Evolutionary conservation across 257 asterid genomes (phyloP), one percentile per base, ranked within the genome.

Genomic region (Jacaranda copaia): DNA sequence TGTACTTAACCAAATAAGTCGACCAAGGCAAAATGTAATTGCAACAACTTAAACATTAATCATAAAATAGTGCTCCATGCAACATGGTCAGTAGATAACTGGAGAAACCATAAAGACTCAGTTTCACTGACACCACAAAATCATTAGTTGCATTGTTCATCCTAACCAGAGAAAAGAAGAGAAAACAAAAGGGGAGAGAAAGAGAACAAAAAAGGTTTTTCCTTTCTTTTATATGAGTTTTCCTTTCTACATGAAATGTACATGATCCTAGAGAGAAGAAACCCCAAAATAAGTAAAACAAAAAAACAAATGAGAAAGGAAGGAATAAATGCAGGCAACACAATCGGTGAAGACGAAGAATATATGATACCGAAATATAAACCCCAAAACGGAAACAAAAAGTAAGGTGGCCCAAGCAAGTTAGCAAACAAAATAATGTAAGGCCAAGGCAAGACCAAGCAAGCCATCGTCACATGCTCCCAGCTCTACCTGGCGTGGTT

Each of bases 161-260:
- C 43, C 53, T 56, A 25, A 62, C 32, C 68, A 38, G 32, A 67
- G 49, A 49, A 16, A 49, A 11, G 32, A 49, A 77, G 19, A 25
- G 4, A 63, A 16, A 67, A 56, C n/a, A 49, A 16, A 48, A 10
- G 25, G 38, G 70, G 38, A 25, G 4, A 63, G 13, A 59, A 46
- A 46, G 35, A 73, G n/a, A n/a, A n/a, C n/a, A 43, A 63, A 76
- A 68, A 74, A 45, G 77, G 65, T 70, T n/a, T 76, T 72, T 61
- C 73, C 39, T 78, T 64, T 59, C 42, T 48, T 69, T 77, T 69
- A 68, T 76, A 66, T 55, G 77, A 78, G 78, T 73, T 79, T 16
- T 64, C 76, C 69, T 76, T 81, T 83, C 90, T 81, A 81, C 83
- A 79, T 53, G 81, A 65, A 81, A 81, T 83, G 75, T 81, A 83